Percentiles rank a stretch among this genome's conserved stretches.
Evolutionary conservation across 371 early-diverging fungal species (phyloP).

Genomic region (Cokeromyces recurvatus): DNA sequence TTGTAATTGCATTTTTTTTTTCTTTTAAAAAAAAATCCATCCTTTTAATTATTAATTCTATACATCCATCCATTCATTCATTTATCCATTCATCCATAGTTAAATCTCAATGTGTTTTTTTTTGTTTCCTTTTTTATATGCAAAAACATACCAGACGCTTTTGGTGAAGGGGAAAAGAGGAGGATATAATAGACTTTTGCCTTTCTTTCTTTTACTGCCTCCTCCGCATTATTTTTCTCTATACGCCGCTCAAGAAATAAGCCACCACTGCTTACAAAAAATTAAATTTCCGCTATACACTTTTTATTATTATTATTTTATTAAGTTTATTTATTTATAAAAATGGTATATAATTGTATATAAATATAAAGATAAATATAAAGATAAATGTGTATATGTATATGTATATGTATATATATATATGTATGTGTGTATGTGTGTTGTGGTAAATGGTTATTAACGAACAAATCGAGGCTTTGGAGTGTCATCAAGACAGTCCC

Average conservation of each 20-base stretch:
- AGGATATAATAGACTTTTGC: constrained; percentile 11
- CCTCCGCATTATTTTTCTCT: too few species aligned
- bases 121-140: too few species aligned
- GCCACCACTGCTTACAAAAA: neutral
- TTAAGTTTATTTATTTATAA: too few species aligned
- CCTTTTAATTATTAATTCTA: neutral
- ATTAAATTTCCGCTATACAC: neutral
- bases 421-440: too few species aligned
- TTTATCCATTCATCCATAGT: constrained; percentile 29
- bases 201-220: neutral
- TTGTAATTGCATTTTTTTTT: neutral
- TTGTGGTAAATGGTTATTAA: neutral
- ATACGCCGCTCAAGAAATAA: too few species aligned
- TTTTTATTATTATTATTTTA: too few species aligned
- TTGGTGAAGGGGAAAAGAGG: constrained; percentile 31
- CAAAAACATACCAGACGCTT: constrained; percentile 29
- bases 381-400: too few species aligned
- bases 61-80: constrained; percentile 13
- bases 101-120: too few species aligned
- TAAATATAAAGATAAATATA: too few species aligned
- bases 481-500: constrained; percentile 35
- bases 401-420: neutral
- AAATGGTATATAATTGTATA: too few species aligned
- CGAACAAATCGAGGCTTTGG: constrained; percentile 25
- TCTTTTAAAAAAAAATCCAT: neutral